These are phyloP conservation scores for Fraxinus xanthoxyloides DNA, from an alignment of 305 asterid species.

Conservation along the genomic window DNA sequence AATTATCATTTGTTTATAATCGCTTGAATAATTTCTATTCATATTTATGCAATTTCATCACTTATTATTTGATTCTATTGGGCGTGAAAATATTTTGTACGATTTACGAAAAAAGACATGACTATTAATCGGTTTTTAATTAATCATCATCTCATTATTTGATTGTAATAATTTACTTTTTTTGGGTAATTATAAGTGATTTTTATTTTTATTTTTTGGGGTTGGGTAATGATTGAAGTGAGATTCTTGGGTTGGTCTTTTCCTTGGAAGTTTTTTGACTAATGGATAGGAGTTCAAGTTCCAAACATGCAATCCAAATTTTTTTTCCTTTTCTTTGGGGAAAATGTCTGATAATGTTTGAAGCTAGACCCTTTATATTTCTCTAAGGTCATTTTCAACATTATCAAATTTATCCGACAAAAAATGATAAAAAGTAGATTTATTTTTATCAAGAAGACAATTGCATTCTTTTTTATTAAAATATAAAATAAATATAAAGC, in stretches of 20 bases:
- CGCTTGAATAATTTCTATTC: too few relatives aligned
- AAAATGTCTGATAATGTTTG: neutral
- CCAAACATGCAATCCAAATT: neutral
- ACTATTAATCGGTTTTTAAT: too few relatives aligned
- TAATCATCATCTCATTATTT: too few relatives aligned
- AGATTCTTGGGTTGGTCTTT: slow-evolving; percentile 13
- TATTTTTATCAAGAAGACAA: neutral
- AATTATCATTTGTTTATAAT: too few relatives aligned
- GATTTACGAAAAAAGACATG: too few relatives aligned
- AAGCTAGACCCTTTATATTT: neutral
- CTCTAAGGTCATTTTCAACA: neutral
- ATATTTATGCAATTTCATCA: too few relatives aligned
- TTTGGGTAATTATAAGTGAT: neutral
- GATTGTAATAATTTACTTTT: neutral
- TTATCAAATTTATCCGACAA: neutral
- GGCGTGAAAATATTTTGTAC: too few relatives aligned
- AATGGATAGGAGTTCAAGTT: neutral
- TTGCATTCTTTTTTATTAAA: neutral
- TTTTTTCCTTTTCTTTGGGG: neutral
- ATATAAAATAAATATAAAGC: neutral
- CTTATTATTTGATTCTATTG: too few relatives aligned
- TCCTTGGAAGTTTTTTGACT: neutral
- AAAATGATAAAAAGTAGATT: neutral
- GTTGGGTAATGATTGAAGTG: slow-evolving; percentile 17
- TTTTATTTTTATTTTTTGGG: neutral